phyloP scores from a whole-genome alignment of 257 asterid genomes.

The Anisodus tanguticus region DNA sequence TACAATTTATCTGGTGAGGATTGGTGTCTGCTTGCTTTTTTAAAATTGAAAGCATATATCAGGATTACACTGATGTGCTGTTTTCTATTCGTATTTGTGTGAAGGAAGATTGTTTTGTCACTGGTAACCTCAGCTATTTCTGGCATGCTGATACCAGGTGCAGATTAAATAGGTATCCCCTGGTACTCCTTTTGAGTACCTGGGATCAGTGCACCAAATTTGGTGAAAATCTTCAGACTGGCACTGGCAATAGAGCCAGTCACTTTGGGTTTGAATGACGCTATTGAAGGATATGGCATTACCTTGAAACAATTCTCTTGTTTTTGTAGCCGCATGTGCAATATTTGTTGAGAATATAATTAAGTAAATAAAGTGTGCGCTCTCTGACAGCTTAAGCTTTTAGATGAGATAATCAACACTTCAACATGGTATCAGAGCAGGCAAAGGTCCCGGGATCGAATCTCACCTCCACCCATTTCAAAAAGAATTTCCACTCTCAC shows the following conservation, averaged over 20 bases:
- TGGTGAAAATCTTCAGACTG: not conserved
- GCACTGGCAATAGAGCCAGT: not conserved
- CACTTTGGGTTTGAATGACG: not conserved
- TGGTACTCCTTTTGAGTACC: not conserved
- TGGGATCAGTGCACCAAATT: not conserved
- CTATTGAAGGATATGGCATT: not conserved
- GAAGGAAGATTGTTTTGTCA: not conserved
- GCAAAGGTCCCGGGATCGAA: too few species aligned
- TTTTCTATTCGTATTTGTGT: not conserved
- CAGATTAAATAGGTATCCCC: not conserved
- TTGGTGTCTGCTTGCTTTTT: slow-evolving; percentile 14
- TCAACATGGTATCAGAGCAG: too few species aligned
- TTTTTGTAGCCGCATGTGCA: not conserved
- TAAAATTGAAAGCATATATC: not conserved
- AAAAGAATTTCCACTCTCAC: too few species aligned
- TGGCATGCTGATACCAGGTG: not conserved
- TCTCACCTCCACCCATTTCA: too few species aligned
- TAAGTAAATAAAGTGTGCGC: too few species aligned
- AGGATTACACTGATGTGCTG: slow-evolving; percentile 4
- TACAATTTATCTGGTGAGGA: not conserved
- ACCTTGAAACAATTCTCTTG: not conserved
- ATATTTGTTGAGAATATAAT: not conserved
- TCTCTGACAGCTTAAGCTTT: too few species aligned
- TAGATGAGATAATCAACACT: too few species aligned
- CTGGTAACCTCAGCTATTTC: slow-evolving; percentile 13